Conservation (phyloP, 1,139 yeast genomes). For the Candida buenavistaensis region DNA sequence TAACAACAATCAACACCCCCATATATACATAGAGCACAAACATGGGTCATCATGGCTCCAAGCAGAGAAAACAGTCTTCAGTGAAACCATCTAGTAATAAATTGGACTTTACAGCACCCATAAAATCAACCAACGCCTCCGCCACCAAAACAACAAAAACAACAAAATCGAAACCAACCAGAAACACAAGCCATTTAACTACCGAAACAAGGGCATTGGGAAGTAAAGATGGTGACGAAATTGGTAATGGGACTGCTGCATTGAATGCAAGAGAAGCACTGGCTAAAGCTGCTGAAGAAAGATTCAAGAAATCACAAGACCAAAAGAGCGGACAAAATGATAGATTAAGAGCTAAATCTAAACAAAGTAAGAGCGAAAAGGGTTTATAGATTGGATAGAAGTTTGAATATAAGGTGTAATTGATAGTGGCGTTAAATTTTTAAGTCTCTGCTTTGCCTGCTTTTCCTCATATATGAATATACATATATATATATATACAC, state of each 20-base stretch:
- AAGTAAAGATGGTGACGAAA: constrained; percentile 5
- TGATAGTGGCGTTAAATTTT: too few relatives aligned
- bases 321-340: constrained; percentile 11
- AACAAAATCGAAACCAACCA: not conserved
- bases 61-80: constrained; percentile 1
- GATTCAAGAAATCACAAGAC: constrained; percentile 10
- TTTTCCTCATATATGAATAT: too few relatives aligned
- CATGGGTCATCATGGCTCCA: constrained; percentile 8
- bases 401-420: too few relatives aligned
- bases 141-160: not conserved
- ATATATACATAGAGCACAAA: too few relatives aligned
- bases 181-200: not conserved
- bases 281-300: constrained; percentile 15
- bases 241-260: not conserved
- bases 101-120: constrained; percentile 1
- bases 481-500: too few relatives aligned
- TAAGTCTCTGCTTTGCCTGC: too few relatives aligned
- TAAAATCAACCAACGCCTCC: constrained; percentile 1
- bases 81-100: not conserved
- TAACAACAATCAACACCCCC: too few relatives aligned
- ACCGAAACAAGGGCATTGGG: constrained; percentile 6
- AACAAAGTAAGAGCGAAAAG: constrained; percentile 6
- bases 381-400: constrained; percentile 5
- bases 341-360: constrained; percentile 10
- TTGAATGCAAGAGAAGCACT: constrained; percentile 12